Evolutionary conservation across 2,329 filamentous ascomycete species (phyloP).

Genomic region (Ophiosphaerella narmari): DNA sequence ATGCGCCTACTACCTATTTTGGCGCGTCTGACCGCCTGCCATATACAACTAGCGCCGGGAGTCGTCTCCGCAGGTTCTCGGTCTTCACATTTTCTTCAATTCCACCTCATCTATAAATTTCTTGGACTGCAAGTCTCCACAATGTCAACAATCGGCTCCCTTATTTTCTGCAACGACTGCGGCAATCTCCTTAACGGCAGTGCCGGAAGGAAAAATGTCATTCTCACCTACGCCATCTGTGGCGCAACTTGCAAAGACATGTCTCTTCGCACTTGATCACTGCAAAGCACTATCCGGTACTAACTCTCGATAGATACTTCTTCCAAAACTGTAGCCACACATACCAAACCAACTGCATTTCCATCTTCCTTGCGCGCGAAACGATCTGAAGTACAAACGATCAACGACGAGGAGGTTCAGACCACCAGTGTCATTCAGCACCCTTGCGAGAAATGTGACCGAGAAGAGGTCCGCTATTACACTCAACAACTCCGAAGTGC

Average conservation of each 20-base stretch:
- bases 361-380: conserved; percentile 88
- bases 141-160: conserved; percentile 88
- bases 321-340: conserved; percentile 75
- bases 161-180: conserved; percentile 92
- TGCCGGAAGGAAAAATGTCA: conserved; percentile 74
- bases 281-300: neutral
- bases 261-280: neutral
- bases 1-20: conserved; percentile 7
- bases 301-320: conserved; percentile 31
- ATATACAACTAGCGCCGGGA: conserved; percentile 20
- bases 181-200: conserved; percentile 86
- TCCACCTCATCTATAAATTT: conserved; percentile 1
- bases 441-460: conserved; percentile 79
- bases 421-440: conserved; percentile 71
- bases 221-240: conserved; percentile 83
- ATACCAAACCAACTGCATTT: conserved; percentile 87
- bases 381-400: conserved; percentile 79
- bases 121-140: conserved; percentile 20
- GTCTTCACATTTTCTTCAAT: conserved; percentile 18
- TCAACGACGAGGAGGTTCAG: conserved; percentile 76
- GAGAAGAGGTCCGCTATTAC: conserved; percentile 81
- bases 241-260: conserved; percentile 82
- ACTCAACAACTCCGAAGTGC: conserved; percentile 86
- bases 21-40: conserved; percentile 38
- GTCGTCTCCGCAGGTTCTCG: conserved; percentile 15